These are phyloP conservation scores for Cercis canadensis DNA, from an alignment of 306 rosid species.

Conservation along the genomic window DNA sequence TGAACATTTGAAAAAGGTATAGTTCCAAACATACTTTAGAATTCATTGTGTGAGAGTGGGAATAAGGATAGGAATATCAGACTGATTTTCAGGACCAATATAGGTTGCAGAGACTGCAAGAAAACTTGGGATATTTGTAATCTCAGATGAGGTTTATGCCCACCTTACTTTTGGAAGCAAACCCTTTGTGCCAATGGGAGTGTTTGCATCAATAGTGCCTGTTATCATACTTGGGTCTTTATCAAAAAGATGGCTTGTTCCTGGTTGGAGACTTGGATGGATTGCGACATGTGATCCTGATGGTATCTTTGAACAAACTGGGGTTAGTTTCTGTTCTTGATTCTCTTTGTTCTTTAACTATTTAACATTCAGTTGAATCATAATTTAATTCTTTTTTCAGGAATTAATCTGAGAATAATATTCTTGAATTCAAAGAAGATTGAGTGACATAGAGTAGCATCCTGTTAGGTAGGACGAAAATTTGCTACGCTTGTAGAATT, in stretches of 20 bases:
- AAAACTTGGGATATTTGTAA: conserved; percentile 58
- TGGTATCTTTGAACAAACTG: conserved; percentile 51
- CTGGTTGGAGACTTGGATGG: conserved; percentile 82
- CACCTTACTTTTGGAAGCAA: conserved; percentile 56
- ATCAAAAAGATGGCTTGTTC: conserved; percentile 70
- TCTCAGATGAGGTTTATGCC: conserved; percentile 73
- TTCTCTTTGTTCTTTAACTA: neutral
- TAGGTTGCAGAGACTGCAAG: conserved; percentile 71
- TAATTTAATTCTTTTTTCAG: no score
- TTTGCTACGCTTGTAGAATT: no score
- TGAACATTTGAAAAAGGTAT: conserved; percentile 64
- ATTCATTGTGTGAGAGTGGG: neutral
- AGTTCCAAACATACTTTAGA: neutral
- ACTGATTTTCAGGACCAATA: conserved; percentile 21
- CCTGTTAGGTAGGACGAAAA: no score
- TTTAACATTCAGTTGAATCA: no score
- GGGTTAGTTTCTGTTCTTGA: conserved; percentile 40
- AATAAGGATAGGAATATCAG: conserved; percentile 22
- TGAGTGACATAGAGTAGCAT: no score
- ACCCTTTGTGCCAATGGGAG: conserved; percentile 73
- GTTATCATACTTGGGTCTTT: conserved; percentile 69
- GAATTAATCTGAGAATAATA: no score
- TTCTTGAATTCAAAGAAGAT: no score
- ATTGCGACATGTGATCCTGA: conserved; percentile 59
- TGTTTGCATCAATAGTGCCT: conserved; percentile 55